Evolutionary conservation across 352 stramenopile genomes (phyloP).

Genomic region (Phytophthora citrophthora): DNA sequence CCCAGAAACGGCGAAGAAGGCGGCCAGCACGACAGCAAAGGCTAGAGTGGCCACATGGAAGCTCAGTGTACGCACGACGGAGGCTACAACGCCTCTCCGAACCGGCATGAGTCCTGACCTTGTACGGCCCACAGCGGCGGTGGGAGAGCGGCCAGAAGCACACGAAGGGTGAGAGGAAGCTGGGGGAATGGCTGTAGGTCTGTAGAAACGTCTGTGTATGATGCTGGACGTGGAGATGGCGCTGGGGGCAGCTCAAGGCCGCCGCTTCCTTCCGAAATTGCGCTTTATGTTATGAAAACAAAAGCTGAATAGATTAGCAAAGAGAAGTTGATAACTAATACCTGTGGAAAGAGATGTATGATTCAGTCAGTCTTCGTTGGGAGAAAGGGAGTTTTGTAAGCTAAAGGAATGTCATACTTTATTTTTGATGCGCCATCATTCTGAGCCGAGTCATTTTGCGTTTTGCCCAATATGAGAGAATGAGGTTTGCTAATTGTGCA

Average conservation of each 20-base stretch:
- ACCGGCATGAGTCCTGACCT: slow-evolving; percentile 28
- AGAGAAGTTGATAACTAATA: slow-evolving; percentile 5
- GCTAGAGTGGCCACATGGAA: slow-evolving; percentile 64
- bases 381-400: not conserved
- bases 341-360: not conserved
- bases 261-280: slow-evolving; percentile 26
- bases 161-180: not conserved
- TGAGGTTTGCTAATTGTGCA: too few relatives aligned
- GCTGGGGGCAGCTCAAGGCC: slow-evolving; percentile 8
- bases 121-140: slow-evolving; percentile 8
- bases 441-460: not conserved
- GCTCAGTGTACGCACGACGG: slow-evolving; percentile 46
- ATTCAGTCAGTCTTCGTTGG: slow-evolving; percentile 8
- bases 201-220: not conserved
- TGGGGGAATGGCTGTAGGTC: not conserved
- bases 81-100: slow-evolving; percentile 37
- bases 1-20: slow-evolving; percentile 47
- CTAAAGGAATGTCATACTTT: not conserved
- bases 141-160: slow-evolving; percentile 1
- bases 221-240: slow-evolving; percentile 6
- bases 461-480: too few relatives aligned
- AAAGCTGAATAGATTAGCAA: not conserved
- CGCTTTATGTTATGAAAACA: not conserved
- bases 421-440: slow-evolving; percentile 13
- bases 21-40: slow-evolving; percentile 45